These are phyloP conservation scores for Boehmeria nivea DNA, from an alignment of 306 rosid species.

Conservation along the genomic window DNA sequence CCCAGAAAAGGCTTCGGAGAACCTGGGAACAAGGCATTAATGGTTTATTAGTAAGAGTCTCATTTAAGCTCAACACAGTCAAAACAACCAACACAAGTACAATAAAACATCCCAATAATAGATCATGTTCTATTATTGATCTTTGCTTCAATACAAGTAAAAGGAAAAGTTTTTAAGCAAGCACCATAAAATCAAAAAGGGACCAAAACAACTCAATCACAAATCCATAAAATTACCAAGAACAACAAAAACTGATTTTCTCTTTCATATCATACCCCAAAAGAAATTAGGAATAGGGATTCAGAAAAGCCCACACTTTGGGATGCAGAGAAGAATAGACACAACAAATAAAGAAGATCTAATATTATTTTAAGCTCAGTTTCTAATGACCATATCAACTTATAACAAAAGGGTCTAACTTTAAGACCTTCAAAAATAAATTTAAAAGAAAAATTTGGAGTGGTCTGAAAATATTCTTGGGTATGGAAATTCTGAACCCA, in stretches of 20 bases:
- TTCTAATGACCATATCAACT: background rate
- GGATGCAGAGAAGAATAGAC: background rate
- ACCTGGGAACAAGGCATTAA: no score
- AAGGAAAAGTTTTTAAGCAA: background rate
- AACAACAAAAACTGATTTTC: background rate
- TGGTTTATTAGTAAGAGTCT: no score
- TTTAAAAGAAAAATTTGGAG: no score
- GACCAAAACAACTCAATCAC: background rate
- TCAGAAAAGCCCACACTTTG: no score
- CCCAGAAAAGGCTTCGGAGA: slow-evolving; percentile 5
- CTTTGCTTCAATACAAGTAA: background rate
- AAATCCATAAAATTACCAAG: background rate
- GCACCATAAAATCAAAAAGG: background rate
- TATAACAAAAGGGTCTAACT: background rate
- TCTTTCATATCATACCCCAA: no score
- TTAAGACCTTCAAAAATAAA: no score
- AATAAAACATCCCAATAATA: no score
- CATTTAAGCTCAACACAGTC: no score
- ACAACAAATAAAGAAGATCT: background rate
- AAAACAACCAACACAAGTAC: no score
- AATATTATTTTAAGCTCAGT: background rate
- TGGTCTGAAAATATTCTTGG: slow-evolving; percentile 2
- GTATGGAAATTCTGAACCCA: background rate
- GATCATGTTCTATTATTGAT: background rate
- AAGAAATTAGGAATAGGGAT: no score